Conservation (phyloP, 2,329 filamentous ascomycete species). For the Aspergillus sp. region DNA sequence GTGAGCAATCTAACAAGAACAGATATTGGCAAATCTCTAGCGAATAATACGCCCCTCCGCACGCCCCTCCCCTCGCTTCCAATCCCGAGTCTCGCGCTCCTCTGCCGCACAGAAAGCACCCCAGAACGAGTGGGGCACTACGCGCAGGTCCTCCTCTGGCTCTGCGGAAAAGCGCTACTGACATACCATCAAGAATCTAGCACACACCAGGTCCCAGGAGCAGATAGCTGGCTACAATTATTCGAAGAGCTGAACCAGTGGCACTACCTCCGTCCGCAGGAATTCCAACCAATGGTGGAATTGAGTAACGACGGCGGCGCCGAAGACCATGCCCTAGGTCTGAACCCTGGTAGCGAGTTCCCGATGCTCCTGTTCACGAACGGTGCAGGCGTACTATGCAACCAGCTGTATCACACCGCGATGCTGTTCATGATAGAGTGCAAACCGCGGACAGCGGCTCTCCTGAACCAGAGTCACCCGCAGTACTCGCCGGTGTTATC, state of each 20-base stretch:
- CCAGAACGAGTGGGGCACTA: slow-evolving; percentile 23
- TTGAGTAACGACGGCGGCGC: slow-evolving; percentile 30
- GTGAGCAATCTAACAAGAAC: not conserved
- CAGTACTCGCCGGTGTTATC: slow-evolving; percentile 38
- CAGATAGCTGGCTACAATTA: slow-evolving; percentile 24
- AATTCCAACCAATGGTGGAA: slow-evolving; percentile 33
- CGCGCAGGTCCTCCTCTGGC: slow-evolving; percentile 24
- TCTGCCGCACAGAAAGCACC: slow-evolving; percentile 14
- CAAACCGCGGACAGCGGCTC: slow-evolving; percentile 46
- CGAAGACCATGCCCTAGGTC: not conserved
- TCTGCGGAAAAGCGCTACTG: slow-evolving; percentile 26
- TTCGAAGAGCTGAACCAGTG: slow-evolving; percentile 28
- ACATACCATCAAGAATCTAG: slow-evolving; percentile 17
- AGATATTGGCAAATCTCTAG: slow-evolving; percentile 28
- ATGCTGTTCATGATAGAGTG: slow-evolving; percentile 54
- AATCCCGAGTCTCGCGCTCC: slow-evolving; percentile 10
- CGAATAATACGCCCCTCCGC: slow-evolving; percentile 19
- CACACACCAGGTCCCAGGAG: not conserved
- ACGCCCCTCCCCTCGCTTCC: slow-evolving; percentile 18
- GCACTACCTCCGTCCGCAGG: slow-evolving; percentile 27
- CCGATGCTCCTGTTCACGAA: slow-evolving; percentile 48
- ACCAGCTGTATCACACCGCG: slow-evolving; percentile 58
- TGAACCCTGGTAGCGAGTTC: slow-evolving; percentile 24
- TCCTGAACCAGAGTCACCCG: slow-evolving; percentile 24
- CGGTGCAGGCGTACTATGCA: slow-evolving; percentile 46